phyloP scores from a whole-genome alignment of 352 stramenopile genomes.

The Globisporangium polare region DNA sequence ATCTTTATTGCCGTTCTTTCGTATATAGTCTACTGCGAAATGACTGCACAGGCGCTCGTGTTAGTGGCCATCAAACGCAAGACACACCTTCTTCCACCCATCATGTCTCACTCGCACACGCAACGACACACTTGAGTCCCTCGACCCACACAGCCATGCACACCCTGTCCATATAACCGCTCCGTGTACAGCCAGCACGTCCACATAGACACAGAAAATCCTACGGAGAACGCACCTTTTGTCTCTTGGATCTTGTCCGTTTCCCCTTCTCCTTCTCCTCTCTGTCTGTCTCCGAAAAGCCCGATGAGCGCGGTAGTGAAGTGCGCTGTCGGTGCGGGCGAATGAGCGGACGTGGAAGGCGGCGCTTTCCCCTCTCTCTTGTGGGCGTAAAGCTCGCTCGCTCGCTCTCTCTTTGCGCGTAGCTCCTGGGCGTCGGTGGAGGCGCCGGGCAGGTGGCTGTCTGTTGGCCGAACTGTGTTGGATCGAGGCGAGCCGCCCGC shows the following conservation, averaged over 20 bases:
- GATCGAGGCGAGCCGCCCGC: not conserved
- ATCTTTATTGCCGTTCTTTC: conserved; percentile 16
- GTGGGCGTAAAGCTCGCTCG: not conserved
- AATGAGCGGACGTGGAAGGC: not conserved
- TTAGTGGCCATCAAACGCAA: not conserved
- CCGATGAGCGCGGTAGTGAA: not conserved
- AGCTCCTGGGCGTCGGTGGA: no score
- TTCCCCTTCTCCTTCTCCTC: not conserved
- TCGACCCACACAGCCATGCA: not conserved
- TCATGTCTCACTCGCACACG: not conserved
- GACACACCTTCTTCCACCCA: not conserved
- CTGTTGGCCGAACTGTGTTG: not conserved
- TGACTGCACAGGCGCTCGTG: conserved; percentile 7
- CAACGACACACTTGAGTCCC: not conserved
- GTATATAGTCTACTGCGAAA: not conserved
- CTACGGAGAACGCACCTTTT: not conserved
- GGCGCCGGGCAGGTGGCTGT: not conserved
- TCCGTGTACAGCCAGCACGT: not conserved
- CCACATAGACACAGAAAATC: not conserved
- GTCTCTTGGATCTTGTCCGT: conserved; percentile 4
- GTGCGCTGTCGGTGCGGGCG: not conserved
- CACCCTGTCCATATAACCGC: no score
- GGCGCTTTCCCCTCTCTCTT: not conserved
- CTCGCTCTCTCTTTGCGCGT: not conserved
- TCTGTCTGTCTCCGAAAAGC: not conserved